Percentiles rank a stretch among this genome's conserved stretches.
Conservation (phyloP, 306 rosid genomes). For the Pyrus communis region DNA sequence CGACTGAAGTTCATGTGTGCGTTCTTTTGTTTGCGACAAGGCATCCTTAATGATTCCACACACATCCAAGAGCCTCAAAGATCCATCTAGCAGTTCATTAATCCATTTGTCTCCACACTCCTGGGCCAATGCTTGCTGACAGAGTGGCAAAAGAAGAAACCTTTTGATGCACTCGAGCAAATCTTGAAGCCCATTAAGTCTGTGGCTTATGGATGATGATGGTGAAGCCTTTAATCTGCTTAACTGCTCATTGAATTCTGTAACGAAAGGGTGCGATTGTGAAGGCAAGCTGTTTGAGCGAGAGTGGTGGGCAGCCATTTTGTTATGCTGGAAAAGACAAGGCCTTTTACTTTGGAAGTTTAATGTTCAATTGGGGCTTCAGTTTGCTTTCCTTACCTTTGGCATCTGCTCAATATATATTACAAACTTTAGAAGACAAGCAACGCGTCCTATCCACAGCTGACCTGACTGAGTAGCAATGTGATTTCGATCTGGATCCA, state of each 20-base stretch:
- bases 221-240: conserved; percentile 5
- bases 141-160: conserved; percentile 11
- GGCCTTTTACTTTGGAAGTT: background rate
- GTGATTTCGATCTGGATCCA: conserved; percentile 5
- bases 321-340: background rate
- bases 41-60: conserved; percentile 19
- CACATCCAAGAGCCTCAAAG: conserved; percentile 17
- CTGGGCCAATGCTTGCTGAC: conserved; percentile 13
- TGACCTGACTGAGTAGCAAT: background rate
- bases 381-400: background rate
- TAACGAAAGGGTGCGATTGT: conserved; percentile 13
- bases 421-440: background rate
- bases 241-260: conserved; percentile 18
- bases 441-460: background rate
- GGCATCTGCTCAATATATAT: conserved; percentile 1
- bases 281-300: conserved; percentile 25
- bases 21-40: conserved; percentile 15
- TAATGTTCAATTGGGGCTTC: background rate
- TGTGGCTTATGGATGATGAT: conserved; percentile 5
- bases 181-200: conserved; percentile 20
- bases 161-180: conserved; percentile 13
- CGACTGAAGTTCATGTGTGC: conserved; percentile 13
- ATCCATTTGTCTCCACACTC: conserved; percentile 3
- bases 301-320: conserved; percentile 12
- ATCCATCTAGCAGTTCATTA: conserved; percentile 16